Percentiles rank a stretch among this genome's conserved stretches.
These are phyloP conservation scores for Solanum hybrid DNA, from an alignment of 305 asterid species.

Conservation along the genomic window DNA sequence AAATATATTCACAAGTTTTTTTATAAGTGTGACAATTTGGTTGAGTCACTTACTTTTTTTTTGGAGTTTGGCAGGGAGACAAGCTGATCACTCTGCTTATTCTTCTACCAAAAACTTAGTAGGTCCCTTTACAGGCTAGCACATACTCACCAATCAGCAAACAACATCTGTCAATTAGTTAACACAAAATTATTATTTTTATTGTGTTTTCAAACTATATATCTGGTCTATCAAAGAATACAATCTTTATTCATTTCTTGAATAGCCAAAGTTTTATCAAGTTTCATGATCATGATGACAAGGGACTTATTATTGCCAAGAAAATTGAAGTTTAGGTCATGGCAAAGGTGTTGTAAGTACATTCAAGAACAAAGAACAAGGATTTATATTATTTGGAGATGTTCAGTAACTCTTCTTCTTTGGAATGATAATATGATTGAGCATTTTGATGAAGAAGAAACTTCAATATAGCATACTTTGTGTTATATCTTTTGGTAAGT, in stretches of 20 bases:
- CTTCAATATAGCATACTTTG: background rate
- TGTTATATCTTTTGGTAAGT: background rate
- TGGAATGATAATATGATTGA: constrained; percentile 20
- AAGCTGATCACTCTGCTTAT: background rate
- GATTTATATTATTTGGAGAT: constrained; percentile 67
- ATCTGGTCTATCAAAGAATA: background rate
- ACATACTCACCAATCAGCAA: constrained; percentile 22
- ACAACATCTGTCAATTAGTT: constrained; percentile 27
- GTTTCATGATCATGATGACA: background rate
- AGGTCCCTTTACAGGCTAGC: constrained; percentile 43
- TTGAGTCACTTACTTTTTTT: background rate
- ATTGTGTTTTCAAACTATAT: background rate
- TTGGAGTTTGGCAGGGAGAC: background rate
- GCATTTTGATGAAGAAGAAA: constrained; percentile 1
- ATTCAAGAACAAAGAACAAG: constrained; percentile 69
- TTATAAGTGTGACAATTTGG: background rate
- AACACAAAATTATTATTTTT: constrained; percentile 12
- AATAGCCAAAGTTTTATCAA: background rate
- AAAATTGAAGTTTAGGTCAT: constrained; percentile 22
- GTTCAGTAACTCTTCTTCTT: constrained; percentile 47
- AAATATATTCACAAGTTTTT: background rate
- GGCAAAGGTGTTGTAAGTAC: constrained; percentile 50
- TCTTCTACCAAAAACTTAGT: constrained; percentile 21
- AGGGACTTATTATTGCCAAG: background rate
- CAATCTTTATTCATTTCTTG: background rate